These are phyloP conservation scores for Solanum sitiens DNA, from an alignment of 257 asterid species.

Conservation along the genomic window DNA sequence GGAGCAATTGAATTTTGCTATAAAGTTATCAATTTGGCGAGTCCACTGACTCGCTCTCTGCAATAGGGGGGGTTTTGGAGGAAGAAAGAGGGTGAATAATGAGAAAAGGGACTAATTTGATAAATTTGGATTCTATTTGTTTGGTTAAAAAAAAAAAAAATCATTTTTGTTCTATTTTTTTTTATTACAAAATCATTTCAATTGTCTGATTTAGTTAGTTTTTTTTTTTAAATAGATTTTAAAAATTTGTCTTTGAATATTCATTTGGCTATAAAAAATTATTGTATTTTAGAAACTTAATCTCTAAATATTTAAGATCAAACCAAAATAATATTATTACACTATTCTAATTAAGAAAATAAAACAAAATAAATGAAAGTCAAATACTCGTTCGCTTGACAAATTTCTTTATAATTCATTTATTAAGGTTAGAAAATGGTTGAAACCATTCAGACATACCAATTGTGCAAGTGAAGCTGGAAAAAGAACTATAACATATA, in stretches of 20 bases:
- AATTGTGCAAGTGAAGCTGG: no score
- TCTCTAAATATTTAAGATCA: background rate
- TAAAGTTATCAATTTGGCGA: background rate
- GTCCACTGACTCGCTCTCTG: background rate
- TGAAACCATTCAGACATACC: no score
- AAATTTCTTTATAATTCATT: background rate
- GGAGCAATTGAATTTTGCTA: background rate
- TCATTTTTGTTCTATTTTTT: background rate
- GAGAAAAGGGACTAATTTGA: background rate
- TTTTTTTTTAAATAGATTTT: no score
- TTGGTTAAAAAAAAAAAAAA: background rate
- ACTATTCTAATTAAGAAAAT: no score
- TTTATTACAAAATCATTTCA: background rate
- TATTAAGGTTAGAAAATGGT: no score
- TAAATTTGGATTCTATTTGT: background rate
- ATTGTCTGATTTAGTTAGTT: background rate
- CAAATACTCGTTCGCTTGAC: fast-evolving
- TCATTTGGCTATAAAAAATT: no score
- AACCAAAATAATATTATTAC: no score
- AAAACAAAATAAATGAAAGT: no score
- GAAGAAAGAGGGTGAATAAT: background rate
- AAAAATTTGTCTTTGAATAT: no score
- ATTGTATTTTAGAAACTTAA: no score
- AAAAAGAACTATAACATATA: no score
- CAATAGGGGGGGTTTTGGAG: background rate